These are phyloP conservation scores for Gossypium gossypioides DNA, from an alignment of 441 rosid species.

Conservation along the genomic window DNA sequence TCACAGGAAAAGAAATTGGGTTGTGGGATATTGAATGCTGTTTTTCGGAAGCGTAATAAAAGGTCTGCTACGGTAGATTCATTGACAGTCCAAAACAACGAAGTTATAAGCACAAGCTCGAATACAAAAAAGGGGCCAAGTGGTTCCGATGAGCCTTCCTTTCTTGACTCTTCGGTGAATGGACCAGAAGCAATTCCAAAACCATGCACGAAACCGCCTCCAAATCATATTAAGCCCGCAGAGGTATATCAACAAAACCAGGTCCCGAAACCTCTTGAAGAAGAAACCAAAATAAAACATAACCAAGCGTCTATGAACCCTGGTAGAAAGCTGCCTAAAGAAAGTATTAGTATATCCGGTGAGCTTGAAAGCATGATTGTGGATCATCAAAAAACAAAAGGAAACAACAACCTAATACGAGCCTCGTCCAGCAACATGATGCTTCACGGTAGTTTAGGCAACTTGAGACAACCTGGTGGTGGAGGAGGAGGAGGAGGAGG, in stretches of 20 bases:
- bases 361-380: constrained; percentile 75
- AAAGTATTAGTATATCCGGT: constrained; percentile 54
- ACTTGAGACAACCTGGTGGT: constrained; percentile 41
- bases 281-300: constrained; percentile 15
- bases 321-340: constrained; percentile 42
- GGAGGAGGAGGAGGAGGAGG: constrained; percentile 17
- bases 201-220: constrained; percentile 27
- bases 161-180: constrained; percentile 15
- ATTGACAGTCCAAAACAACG: constrained; percentile 18
- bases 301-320: constrained; percentile 23
- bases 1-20: constrained; percentile 43
- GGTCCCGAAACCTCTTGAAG: constrained; percentile 7
- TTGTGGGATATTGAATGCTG: constrained; percentile 58
- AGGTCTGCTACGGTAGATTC: constrained; percentile 42
- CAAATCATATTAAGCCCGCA: constrained; percentile 23
- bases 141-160: constrained; percentile 34
- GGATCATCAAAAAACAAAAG: constrained; percentile 56
- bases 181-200: constrained; percentile 16
- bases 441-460: constrained; percentile 66
- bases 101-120: constrained; percentile 31
- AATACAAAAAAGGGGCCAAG: constrained; percentile 31
- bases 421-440: constrained; percentile 84
- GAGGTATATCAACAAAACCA: constrained; percentile 16
- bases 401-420: constrained; percentile 45
- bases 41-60: constrained; percentile 48